Evolutionary conservation across 108 stramenopile genomes (phyloP), one percentile per base, ranked within the genome.

Genomic region (Cyclotella sp.): DNA sequence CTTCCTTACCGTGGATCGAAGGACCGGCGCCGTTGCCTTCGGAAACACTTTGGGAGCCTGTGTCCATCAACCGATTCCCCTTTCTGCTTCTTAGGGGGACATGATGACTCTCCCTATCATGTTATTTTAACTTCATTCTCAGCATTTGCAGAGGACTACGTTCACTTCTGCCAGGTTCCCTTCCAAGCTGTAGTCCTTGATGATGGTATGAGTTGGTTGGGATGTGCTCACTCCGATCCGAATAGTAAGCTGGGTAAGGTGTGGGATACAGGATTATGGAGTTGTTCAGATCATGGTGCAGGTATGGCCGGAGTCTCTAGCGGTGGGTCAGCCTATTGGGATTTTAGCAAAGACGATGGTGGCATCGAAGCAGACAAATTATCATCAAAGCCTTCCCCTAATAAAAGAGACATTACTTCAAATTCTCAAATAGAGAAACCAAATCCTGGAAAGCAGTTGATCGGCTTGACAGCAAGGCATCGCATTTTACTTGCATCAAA

Each of bases 391-490:
- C 22, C 39, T 22, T 9, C 51, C 12, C 18, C 43, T 52, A 34
- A 9, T 7, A 39, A 43, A 13, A 68, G n/a, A 68, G 67, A 68
- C 28, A 51, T 47, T 42, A 9, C 29, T 39, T 5, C 60, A 14
- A 39, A n/a, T 61, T 11, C 34, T 61, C 61, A 82, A 34, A 89
- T 68, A 58, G 83, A 77, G 26, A 63, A 67, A 26, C 46, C 68
- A 21, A 84, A 19, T 58, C 26, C 44, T 28, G 54, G 52, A 27
- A 64, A 83, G 66, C 83, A 88, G 12, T 86, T 79, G 68, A 78
- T 93, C 44, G 95, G 95, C 13, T 79, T 95, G 39, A 93, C 95
- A 18, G 88, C 91, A n/a, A 79, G 95, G 46, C 90, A 93, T 88
- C 88, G 92, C 43, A 77, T 95, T 60, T 43, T 93, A 42, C 84